Conservation (phyloP, 345 rosid species). For the Aquilaria yunnanensis region DNA sequence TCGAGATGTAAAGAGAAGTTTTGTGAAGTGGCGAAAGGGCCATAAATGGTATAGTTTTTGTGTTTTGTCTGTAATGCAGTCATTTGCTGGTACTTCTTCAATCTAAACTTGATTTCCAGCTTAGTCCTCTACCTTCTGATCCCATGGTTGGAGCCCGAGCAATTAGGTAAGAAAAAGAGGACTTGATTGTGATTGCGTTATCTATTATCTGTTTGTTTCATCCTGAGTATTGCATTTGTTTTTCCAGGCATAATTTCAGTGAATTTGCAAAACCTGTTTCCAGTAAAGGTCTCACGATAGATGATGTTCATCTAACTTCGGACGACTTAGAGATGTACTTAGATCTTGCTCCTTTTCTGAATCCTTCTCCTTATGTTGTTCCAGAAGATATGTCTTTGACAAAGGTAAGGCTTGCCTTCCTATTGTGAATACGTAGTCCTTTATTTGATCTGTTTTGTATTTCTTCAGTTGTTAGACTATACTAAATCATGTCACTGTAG, state of each 20-base stretch:
- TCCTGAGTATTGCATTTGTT: neutral
- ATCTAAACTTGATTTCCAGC: constrained; percentile 92
- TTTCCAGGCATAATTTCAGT: constrained; percentile 72
- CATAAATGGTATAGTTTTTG: constrained; percentile 7
- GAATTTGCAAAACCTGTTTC: constrained; percentile 96
- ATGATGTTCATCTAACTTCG: constrained; percentile 67
- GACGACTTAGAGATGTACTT: constrained; percentile 98
- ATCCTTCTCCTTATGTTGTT: constrained; percentile 91
- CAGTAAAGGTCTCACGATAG: constrained; percentile 80
- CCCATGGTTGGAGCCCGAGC: constrained; percentile 42
- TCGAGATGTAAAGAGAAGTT: neutral
- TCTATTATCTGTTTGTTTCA: neutral
- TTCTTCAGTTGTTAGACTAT: neutral
- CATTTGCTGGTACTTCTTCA: constrained; percentile 97
- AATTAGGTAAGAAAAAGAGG: constrained; percentile 34
- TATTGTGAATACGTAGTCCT: neutral
- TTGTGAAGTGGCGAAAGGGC: constrained; percentile 1
- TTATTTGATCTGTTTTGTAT: neutral
- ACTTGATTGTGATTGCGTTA: neutral
- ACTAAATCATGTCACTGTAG: constrained; percentile 21
- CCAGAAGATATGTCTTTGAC: constrained; percentile 98
- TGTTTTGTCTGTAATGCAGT: constrained; percentile 40
- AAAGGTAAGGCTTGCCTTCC: constrained; percentile 44
- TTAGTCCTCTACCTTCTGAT: constrained; percentile 80
- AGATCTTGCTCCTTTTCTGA: constrained; percentile 90